A percentile compares a stretch with the other conserved stretches of the same genome.
Conservation (phyloP, 2,329 filamentous ascomycete species). For the Stagonosporopsis rhizophila region DNA sequence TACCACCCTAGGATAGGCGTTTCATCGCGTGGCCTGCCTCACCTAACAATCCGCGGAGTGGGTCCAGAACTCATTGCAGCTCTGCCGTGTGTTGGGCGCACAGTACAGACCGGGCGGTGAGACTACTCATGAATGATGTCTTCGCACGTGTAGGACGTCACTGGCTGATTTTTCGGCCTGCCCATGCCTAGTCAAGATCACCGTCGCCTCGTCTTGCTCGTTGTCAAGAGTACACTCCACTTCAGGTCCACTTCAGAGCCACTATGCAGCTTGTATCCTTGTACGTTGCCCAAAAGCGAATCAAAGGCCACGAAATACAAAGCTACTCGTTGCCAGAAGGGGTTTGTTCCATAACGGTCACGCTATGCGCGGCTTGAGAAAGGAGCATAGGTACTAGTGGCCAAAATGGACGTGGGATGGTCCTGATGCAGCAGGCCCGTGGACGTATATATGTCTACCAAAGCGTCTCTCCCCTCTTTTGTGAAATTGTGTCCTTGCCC, state of each 20-base stretch:
- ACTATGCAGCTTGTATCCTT: slow-evolving; percentile 9
- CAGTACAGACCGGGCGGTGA: neutral
- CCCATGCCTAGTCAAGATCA: slow-evolving; percentile 2
- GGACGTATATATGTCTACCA: slow-evolving; percentile 26
- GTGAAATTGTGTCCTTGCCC: slow-evolving; percentile 12
- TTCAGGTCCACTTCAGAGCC: slow-evolving; percentile 6
- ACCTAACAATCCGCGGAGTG: slow-evolving; percentile 3
- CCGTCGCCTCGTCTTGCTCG: neutral
- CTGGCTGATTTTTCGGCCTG: neutral
- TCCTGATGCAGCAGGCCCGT: neutral
- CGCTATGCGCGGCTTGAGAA: slow-evolving; percentile 4
- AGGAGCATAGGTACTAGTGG: slow-evolving; percentile 6
- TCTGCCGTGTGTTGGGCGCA: neutral
- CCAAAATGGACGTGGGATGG: slow-evolving; percentile 12
- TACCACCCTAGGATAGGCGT: neutral
- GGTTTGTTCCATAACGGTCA: slow-evolving; percentile 4
- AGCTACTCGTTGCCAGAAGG: slow-evolving; percentile 8
- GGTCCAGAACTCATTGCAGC: neutral
- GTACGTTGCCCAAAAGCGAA: neutral
- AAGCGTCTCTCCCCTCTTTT: slow-evolving; percentile 11
- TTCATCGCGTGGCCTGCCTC: slow-evolving; percentile 11
- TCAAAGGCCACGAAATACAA: slow-evolving; percentile 4
- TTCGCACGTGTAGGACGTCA: neutral
- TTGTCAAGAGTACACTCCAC: neutral
- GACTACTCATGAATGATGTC: neutral